Base-by-base conservation (phyloP, 495 filamentous ascomycete species). In the Collariella sp. region DNA sequence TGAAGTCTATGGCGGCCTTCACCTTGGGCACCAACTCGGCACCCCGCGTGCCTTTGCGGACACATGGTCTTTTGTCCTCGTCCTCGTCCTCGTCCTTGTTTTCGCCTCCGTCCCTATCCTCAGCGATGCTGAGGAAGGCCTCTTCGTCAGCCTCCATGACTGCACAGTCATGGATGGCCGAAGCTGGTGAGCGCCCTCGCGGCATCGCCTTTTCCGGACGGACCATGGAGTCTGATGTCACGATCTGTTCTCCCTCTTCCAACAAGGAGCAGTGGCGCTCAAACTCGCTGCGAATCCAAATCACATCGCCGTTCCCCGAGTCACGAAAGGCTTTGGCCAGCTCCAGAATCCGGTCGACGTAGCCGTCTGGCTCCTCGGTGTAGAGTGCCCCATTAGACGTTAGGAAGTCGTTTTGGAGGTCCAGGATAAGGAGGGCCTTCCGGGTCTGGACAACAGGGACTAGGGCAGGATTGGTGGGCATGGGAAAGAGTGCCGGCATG, bases 361-460 rank as follows among this genome's bases (percentile, higher is more conserved):
- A 87, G 13, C 83, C 81, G 9, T 79, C 70, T 18, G 82, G 80
- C 40, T 81, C 78, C 40, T 73, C 73, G 39, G 89, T 78, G 34
- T 83, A 78, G 33, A 95, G 72, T 38, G 82, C 81, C 31, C 86
- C 89, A 35, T 81, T 77, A 1, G 80, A 68, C 24, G 81, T 78
- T 41, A 95, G 67, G 62, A 96, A 95, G 68, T 96, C 93, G 65
- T 96, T 95, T 58, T 97, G 93, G 20, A 95, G 78, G 63, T 95
- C 91, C 48, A 96, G 73, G 13, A 96, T 67, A 22, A 98, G 72
- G 36, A 98, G 70, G 1, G 89, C 93, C 72, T 90, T 87, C 46
- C 89, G 81, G 11, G 90, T 93, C 50, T 62, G 58, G 44, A 82
- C 68, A 19, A 71, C 63, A 29, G 78, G 78, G 15, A 80, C 64